phyloP scores from a whole-genome alignment of 352 stramenopile species.

The Elongisporangium undulatum region DNA sequence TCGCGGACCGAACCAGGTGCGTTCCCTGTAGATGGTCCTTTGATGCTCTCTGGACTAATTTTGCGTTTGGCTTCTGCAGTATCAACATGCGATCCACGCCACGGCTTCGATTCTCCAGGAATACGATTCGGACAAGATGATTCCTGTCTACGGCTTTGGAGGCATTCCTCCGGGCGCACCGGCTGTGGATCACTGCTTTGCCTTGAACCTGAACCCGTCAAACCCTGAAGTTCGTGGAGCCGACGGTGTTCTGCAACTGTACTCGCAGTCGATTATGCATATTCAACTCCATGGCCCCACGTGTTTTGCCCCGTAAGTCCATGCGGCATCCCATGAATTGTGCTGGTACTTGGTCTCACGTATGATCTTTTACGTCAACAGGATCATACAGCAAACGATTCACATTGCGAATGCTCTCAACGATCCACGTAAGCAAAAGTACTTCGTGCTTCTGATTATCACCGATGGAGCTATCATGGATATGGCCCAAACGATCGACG shows the following conservation, averaged over 20 bases:
- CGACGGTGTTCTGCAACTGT: constrained; percentile 68
- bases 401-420: constrained; percentile 31
- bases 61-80: constrained; percentile 12
- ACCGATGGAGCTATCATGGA: constrained; percentile 89
- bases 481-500: constrained; percentile 63
- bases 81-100: constrained; percentile 68
- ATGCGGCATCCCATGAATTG: not conserved
- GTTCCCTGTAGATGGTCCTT: not conserved
- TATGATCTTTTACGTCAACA: constrained; percentile 10
- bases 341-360: constrained; percentile 1
- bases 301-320: constrained; percentile 46
- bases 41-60: not conserved
- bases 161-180: constrained; percentile 65
- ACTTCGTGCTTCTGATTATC: constrained; percentile 85
- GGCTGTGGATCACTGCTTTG: constrained; percentile 90
- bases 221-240: constrained; percentile 70
- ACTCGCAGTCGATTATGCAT: constrained; percentile 43
- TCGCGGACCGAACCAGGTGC: constrained; percentile 50
- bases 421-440: constrained; percentile 67
- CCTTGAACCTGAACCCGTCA: constrained; percentile 63
- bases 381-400: constrained; percentile 51
- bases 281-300: constrained; percentile 54
- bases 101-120: constrained; percentile 63
- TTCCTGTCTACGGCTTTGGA: constrained; percentile 75
- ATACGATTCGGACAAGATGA: constrained; percentile 71